phyloP scores from a whole-genome alignment of 2,329 filamentous ascomycete genomes.

The Catunica adiposa region DNA sequence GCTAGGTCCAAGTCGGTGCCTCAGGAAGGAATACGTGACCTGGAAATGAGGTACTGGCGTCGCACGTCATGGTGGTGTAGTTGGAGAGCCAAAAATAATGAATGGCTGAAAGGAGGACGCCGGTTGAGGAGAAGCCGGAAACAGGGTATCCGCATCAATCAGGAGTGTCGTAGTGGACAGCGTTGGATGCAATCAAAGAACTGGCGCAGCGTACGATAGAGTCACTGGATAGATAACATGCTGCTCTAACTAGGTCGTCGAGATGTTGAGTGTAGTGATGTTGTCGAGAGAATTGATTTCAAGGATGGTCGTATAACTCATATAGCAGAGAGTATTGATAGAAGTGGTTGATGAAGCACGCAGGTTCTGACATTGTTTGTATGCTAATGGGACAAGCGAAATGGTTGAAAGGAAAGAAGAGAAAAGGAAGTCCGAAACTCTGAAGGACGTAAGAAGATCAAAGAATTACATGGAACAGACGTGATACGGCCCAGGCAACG shows the following conservation, averaged over 20 bases:
- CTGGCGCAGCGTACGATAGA: no score
- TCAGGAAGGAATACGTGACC: constrained; percentile 2
- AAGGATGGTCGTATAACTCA: no score
- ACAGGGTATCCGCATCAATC: neutral
- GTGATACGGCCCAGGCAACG: neutral
- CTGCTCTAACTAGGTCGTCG: no score
- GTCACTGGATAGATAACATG: no score
- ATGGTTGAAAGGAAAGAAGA: neutral
- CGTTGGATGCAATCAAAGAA: neutral
- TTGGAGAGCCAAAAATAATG: neutral
- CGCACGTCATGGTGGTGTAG: neutral
- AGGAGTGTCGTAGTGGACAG: neutral
- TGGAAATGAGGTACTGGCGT: constrained; percentile 1
- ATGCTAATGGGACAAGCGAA: neutral
- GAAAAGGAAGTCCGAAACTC: neutral
- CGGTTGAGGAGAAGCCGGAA: neutral
- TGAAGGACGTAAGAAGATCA: constrained; percentile 4
- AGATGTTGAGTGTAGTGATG: no score
- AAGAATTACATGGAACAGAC: neutral
- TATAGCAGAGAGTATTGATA: no score
- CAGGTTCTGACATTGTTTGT: neutral
- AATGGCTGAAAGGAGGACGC: neutral
- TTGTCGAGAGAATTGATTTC: no score
- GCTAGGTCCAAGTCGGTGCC: neutral
- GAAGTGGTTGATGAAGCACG: neutral